A percentile compares a stretch with the other conserved stretches of the same genome.
Conservation (phyloP, 225 moss, liverwort and hornwort genomes). For the Marchantia polymorpha region DNA sequence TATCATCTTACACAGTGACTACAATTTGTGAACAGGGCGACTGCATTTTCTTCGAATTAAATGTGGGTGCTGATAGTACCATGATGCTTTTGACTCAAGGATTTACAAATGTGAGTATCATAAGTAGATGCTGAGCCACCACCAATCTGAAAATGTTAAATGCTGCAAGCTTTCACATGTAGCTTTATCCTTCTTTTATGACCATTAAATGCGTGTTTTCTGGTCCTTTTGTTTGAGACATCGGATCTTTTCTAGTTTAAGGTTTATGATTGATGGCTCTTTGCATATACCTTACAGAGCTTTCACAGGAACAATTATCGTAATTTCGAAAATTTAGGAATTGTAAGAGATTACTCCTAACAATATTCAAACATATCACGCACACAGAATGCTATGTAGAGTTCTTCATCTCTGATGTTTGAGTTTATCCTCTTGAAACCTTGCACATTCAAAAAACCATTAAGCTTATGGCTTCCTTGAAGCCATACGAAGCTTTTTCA, state of each 20-base stretch:
- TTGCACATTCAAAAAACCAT: no score
- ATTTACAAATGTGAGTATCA: constrained; percentile 58
- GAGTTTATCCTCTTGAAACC: no score
- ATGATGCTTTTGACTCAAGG: constrained; percentile 78
- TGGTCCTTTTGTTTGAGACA: background rate
- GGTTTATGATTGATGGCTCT: background rate
- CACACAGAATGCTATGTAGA: no score
- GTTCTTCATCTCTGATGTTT: no score
- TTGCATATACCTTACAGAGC: no score
- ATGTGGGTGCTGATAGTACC: constrained; percentile 46
- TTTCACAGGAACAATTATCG: no score
- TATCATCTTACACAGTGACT: background rate
- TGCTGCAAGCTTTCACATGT: background rate
- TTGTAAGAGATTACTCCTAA: no score
- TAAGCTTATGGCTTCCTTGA: no score
- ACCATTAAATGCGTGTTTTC: background rate
- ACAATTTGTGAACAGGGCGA: constrained; percentile 44
- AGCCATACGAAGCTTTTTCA: no score
- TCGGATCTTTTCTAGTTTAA: background rate
- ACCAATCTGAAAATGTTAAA: background rate
- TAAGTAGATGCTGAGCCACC: background rate
- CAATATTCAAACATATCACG: no score
- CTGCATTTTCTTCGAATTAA: constrained; percentile 58
- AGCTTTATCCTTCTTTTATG: background rate
- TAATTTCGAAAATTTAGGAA: no score